These are phyloP conservation scores for Karstenula rhodostoma DNA, from an alignment of 2,329 filamentous ascomycete genomes.

Conservation along the genomic window DNA sequence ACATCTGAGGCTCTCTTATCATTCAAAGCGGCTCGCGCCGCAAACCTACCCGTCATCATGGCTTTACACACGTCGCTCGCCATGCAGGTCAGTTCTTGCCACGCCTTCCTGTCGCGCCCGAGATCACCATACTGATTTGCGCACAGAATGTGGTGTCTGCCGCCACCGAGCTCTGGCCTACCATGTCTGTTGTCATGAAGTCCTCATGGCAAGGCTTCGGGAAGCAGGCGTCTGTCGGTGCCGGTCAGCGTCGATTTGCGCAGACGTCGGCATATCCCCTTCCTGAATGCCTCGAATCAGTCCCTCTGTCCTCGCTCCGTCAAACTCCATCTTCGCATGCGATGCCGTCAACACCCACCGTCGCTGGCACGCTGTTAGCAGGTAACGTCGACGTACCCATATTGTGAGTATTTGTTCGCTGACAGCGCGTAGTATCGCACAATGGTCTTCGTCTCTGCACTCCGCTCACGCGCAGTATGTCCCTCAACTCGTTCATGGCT, in stretches of 20 bases:
- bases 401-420: slow-evolving; percentile 4
- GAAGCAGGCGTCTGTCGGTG: slow-evolving; percentile 31
- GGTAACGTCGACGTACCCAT: slow-evolving; percentile 16
- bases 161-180: slow-evolving; percentile 50
- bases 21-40: slow-evolving; percentile 43
- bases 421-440: slow-evolving; percentile 36
- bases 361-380: slow-evolving; percentile 27
- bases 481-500: slow-evolving; percentile 32
- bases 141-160: slow-evolving; percentile 55
- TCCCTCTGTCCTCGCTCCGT: slow-evolving; percentile 31
- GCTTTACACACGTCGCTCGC: slow-evolving; percentile 60
- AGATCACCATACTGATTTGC: slow-evolving; percentile 27
- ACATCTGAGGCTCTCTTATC: slow-evolving; percentile 23
- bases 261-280: slow-evolving; percentile 17
- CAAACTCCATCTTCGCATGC: slow-evolving; percentile 20
- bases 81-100: slow-evolving; percentile 55
- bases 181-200: slow-evolving; percentile 49
- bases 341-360: slow-evolving; percentile 22
- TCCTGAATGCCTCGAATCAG: slow-evolving; percentile 35
- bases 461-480: slow-evolving; percentile 41
- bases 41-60: slow-evolving; percentile 50
- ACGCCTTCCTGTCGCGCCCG: slow-evolving; percentile 33
- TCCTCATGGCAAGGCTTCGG: slow-evolving; percentile 44
- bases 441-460: slow-evolving; percentile 44
- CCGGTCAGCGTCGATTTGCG: slow-evolving; percentile 31